These are phyloP conservation scores for Cyberlindnera japonica DNA, from an alignment of 805 yeast species.

Conservation along the genomic window DNA sequence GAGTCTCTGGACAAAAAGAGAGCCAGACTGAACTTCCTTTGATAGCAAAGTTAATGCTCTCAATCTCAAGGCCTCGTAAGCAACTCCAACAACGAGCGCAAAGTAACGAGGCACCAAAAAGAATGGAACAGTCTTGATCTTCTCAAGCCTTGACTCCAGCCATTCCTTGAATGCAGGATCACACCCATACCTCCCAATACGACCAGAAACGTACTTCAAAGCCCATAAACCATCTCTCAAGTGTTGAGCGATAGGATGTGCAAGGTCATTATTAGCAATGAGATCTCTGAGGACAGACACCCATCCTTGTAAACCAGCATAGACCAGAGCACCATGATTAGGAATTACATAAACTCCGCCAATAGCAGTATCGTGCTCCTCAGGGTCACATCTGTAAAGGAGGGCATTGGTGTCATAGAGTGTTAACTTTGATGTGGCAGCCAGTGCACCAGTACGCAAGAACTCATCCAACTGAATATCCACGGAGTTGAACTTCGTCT, in stretches of 20 bases:
- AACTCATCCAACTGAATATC: conserved; percentile 61
- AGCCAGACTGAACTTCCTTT: conserved; percentile 51
- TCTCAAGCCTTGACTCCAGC: conserved; percentile 61
- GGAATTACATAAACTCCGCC: conserved; percentile 85
- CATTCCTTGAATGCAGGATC: conserved; percentile 59
- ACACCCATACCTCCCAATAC: conserved; percentile 60
- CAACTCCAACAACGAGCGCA: conserved; percentile 73
- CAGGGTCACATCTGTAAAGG: conserved; percentile 76
- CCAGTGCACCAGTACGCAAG: conserved; percentile 72
- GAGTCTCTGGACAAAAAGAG: conserved; percentile 72
- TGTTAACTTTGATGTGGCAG: conserved; percentile 58
- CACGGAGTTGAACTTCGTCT: conserved; percentile 65
- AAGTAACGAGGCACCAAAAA: conserved; percentile 85
- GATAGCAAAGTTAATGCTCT: conserved; percentile 60
- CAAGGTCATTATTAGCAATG: conserved; percentile 68
- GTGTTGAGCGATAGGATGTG: conserved; percentile 80
- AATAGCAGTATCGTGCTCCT: conserved; percentile 76
- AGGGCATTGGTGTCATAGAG: conserved; percentile 72
- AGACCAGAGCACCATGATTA: conserved; percentile 63
- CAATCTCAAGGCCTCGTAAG: conserved; percentile 76
- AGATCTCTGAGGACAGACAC: conserved; percentile 59
- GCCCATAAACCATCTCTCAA: conserved; percentile 89
- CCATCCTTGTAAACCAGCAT: conserved; percentile 96
- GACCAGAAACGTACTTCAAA: conserved; percentile 61
- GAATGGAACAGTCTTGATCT: conserved; percentile 65